Evolutionary conservation across 129 eudicot species (phyloP).

Genomic region (Glebionis coronaria): DNA sequence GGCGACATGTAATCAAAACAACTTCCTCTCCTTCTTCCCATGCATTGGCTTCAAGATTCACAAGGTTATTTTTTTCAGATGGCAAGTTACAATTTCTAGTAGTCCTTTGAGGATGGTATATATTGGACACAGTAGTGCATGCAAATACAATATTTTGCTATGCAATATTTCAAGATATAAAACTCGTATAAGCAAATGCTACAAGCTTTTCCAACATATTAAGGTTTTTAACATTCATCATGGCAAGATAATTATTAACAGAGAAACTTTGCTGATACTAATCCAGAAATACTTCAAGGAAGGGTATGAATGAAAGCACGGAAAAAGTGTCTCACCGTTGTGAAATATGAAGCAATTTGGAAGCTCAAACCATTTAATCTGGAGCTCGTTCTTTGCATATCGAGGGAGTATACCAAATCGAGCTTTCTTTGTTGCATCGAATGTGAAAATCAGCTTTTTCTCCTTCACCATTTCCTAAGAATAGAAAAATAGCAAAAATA

Average conservation of each 20-base stretch:
- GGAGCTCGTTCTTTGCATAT: slow-evolving; percentile 77
- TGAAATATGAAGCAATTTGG: slow-evolving; percentile 96
- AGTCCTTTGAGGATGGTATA: no score
- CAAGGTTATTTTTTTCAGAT: no score
- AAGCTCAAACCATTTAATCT: slow-evolving; percentile 97
- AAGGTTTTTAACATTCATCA: slow-evolving; percentile 4
- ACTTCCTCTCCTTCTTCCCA: slow-evolving; percentile 99
- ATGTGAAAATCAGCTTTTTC: slow-evolving; percentile 53
- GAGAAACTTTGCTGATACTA: neutral
- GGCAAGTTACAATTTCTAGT: no score
- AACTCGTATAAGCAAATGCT: no score
- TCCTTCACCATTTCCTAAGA: slow-evolving; percentile 89
- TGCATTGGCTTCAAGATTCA: slow-evolving; percentile 68
- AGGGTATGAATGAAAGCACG: slow-evolving; percentile 7
- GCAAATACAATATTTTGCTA: no score
- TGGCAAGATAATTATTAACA: neutral
- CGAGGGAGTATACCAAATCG: slow-evolving; percentile 97
- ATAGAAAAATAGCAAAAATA: slow-evolving; percentile 8
- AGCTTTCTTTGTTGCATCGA: slow-evolving; percentile 83
- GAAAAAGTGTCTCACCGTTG: slow-evolving; percentile 54
- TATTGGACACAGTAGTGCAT: no score
- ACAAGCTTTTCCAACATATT: neutral
- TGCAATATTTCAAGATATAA: no score
- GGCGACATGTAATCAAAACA: slow-evolving; percentile 81
- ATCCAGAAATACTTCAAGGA: slow-evolving; percentile 8